Evolutionary conservation across 1,284 basidiomycete genomes (phyloP), one percentile per base, ranked within the genome.

Genomic region (Fistulinella cinereoalba): DNA sequence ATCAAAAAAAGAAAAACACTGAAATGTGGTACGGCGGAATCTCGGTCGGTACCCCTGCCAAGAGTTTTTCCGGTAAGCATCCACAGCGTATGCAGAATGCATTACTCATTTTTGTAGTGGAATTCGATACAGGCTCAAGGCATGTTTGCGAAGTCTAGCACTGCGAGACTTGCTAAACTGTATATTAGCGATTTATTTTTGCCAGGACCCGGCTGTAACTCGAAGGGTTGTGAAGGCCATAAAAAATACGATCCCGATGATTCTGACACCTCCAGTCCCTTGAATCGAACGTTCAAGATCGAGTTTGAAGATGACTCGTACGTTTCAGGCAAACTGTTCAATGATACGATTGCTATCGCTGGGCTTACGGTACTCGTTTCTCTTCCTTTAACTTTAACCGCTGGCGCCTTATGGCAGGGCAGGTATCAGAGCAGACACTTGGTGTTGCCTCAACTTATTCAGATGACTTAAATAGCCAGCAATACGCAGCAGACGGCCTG

Each of bases 231-330:
- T 0, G 66, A 27, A 27, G 32, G 65, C 1, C 70, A 72, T 49
- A 52, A 39, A 0, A 12, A 44, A 11, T 72, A 70, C 56, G 41
- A 64, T 27, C 61, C 68, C 1, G 31, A 43, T 10, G 9, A 23
- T n/a, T 71, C 68, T 44, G 55, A 55, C 3, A 57, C 68, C 2
- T 46, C 68, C 11, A 37, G 44, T 1, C 48, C 62, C 37, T 41
- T 62, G 33, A 32, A 43, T 16, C 37, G 46, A 43, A 45, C 47
- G 0, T 69, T 68, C 53, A 27, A 23, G 2, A 46, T 66, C 27
- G 7, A 39, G 2, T 72, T 63, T 44, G 63, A 58, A 12, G 66
- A 70, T 44, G 61, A 64, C 3, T 61, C 68, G 3, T 46, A 46
- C 6, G 64, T 64, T 27, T 25, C 27, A 1, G 62, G 67, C 32